Evolutionary conservation across 108 stramenopile genomes (phyloP), one percentile per base, ranked within the genome.

Genomic region (Conticribra weissflogii): DNA sequence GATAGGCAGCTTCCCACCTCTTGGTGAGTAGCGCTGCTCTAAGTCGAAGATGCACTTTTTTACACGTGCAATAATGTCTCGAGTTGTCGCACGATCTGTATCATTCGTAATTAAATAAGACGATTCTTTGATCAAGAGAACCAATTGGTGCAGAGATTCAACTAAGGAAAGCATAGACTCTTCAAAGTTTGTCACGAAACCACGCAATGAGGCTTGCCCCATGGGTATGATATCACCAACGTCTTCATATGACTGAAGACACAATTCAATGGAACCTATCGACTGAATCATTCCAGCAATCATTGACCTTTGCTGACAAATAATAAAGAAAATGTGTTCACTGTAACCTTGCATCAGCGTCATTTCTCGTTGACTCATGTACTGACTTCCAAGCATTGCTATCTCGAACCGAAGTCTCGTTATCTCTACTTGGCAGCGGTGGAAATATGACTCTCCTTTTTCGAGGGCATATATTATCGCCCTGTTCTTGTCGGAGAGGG

Each of bases 341-440:
- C 85, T 62, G 29, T 87, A 81, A 16, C 76, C 81, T 61, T 84
- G 63, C 89, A 94, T 90, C 30, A 86, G 60, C 2, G 87, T 78
- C 72, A 81, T 87, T 55, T 94, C 86, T 24, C 88, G 80, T 54
- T 79, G 76, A 29, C 79, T 92, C 85, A 94, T 86, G 54, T 94
- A 76, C 45, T 80, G 83, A 54, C 93, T 91, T 8, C 90, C 89
- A 33, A 88, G 50, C 60, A 86, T 84, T 15, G 71, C 68, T 12
- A 85, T 78, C 76, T 94, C 93, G 46, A 84, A 72, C n/a, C 85
- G 69, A 25, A 91, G 58, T 41, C 86, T 59, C 48, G 76, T 66
- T 32, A 85, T 41, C 76, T 94, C 93, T 25, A 85, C 52, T 15
- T 86, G 74, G 60, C 79, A 77, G 60, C 85, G 63, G 52, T 81